Evolutionary conservation across 257 asterid species (phyloP).

Genomic region (Solanum tarijense): DNA sequence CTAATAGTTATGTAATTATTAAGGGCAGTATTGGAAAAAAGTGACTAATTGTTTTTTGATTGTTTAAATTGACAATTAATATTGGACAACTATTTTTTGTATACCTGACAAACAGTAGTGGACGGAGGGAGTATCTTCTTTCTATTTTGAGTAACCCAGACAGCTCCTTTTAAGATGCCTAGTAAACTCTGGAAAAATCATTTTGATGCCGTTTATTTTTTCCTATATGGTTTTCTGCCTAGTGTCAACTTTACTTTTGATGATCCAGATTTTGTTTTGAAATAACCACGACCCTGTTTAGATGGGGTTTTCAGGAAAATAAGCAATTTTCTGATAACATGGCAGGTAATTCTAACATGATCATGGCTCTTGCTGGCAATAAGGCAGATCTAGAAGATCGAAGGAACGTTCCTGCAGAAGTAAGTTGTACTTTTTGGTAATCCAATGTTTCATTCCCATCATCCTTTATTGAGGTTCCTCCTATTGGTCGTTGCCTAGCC

Average conservation of each 20-base stretch:
- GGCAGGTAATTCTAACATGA: conserved; percentile 81
- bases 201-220: neutral
- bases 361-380: conserved; percentile 91
- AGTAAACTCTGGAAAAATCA: neutral
- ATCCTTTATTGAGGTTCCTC: neutral
- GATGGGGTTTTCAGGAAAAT: neutral
- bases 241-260: neutral
- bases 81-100: too few relatives aligned
- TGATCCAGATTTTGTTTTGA: neutral
- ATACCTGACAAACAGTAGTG: too few relatives aligned
- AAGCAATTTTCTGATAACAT: neutral
- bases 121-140: neutral
- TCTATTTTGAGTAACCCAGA: neutral
- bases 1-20: too few relatives aligned
- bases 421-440: conserved; percentile 20
- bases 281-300: neutral
- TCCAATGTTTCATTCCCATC: neutral
- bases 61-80: too few relatives aligned
- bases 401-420: conserved; percentile 72
- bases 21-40: too few relatives aligned
- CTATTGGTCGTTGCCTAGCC: neutral
- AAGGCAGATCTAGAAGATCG: conserved; percentile 85
- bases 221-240: neutral
- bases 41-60: too few relatives aligned
- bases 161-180: neutral